phyloP scores from a whole-genome alignment of 23 red algal species.

The Gracilaria domingensis region DNA sequence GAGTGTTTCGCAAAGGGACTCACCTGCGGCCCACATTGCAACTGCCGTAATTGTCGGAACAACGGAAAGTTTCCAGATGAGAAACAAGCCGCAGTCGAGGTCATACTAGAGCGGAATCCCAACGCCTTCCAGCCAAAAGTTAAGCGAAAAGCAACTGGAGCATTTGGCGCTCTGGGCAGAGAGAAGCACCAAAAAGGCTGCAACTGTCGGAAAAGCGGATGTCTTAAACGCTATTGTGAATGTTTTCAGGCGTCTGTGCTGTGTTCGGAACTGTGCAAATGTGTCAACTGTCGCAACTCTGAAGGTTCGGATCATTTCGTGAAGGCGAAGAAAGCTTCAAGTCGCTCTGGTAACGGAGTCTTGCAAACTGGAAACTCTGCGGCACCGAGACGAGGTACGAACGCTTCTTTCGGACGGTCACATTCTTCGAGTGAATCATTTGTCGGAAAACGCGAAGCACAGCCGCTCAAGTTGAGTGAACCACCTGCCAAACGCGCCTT shows the following conservation, averaged over 20 bases:
- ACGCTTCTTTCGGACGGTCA: background rate
- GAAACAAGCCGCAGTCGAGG: constrained; percentile 65
- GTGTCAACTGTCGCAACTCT: constrained; percentile 80
- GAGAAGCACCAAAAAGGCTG: constrained; percentile 92
- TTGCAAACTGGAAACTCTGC: constrained; percentile 16
- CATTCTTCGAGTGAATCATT: background rate
- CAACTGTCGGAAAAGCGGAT: constrained; percentile 85
- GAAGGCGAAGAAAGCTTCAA: background rate
- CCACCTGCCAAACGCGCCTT: constrained; percentile 67
- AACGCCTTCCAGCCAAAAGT: constrained; percentile 93
- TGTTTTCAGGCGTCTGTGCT: constrained; percentile 87
- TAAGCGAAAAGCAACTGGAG: constrained; percentile 21
- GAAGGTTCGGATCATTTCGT: constrained; percentile 34
- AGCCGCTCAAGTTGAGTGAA: constrained; percentile 2
- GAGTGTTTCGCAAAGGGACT: constrained; percentile 91
- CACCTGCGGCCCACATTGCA: constrained; percentile 78
- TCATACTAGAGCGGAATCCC: constrained; percentile 89
- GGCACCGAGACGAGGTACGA: background rate
- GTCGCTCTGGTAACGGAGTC: background rate
- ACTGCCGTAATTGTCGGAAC: constrained; percentile 91
- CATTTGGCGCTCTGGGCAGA: constrained; percentile 10
- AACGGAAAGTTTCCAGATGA: constrained; percentile 49
- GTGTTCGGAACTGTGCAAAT: constrained; percentile 90
- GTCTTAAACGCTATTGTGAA: constrained; percentile 97
- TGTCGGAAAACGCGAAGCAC: constrained; percentile 3